Percentiles rank a stretch among this genome's conserved stretches.
Conservation (phyloP, 2,329 filamentous ascomycete species). For the Colletotrichum gigasporum region DNA sequence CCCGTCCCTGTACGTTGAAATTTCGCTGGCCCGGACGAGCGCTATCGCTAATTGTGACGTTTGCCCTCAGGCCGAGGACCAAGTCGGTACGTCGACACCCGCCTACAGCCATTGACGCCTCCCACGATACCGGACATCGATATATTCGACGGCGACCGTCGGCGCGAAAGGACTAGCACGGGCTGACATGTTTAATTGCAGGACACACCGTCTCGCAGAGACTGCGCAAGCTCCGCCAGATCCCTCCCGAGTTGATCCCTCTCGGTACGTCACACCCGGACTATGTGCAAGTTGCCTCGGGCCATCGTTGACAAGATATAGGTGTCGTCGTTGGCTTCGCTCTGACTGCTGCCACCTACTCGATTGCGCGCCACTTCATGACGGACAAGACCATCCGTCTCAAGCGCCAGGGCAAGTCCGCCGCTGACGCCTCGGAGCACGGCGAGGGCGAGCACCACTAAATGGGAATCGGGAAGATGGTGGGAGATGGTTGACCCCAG, state of each 20-base stretch:
- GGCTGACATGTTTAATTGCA: constrained; percentile 48
- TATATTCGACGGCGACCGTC: constrained; percentile 1
- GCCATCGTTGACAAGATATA: constrained; percentile 45
- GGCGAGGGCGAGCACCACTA: constrained; percentile 46
- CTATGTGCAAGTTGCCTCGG: constrained; percentile 8
- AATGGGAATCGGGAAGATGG: constrained; percentile 26
- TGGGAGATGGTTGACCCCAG: constrained; percentile 21
- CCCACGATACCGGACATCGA: constrained; percentile 11
- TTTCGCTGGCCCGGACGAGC: constrained; percentile 21
- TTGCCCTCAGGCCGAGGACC: constrained; percentile 68
- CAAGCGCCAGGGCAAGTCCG: constrained; percentile 67
- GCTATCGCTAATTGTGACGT: constrained; percentile 43
- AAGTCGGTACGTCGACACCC: constrained; percentile 66
- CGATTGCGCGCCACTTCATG: constrained; percentile 80
- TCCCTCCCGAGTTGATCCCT: constrained; percentile 93
- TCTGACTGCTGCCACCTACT: constrained; percentile 83
- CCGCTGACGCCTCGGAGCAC: constrained; percentile 49
- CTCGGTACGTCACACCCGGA: constrained; percentile 73
- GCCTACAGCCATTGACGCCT: constrained; percentile 28
- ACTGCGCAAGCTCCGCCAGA: constrained; percentile 86
- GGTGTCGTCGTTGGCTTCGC: constrained; percentile 90
- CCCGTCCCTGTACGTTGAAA: constrained; percentile 74
- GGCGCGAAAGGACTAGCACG: constrained; percentile 12
- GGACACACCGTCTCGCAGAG: constrained; percentile 98
- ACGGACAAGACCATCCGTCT: constrained; percentile 95